These are phyloP conservation scores for Centella asiatica DNA, from an alignment of 129 eudicot genomes.

Conservation along the genomic window DNA sequence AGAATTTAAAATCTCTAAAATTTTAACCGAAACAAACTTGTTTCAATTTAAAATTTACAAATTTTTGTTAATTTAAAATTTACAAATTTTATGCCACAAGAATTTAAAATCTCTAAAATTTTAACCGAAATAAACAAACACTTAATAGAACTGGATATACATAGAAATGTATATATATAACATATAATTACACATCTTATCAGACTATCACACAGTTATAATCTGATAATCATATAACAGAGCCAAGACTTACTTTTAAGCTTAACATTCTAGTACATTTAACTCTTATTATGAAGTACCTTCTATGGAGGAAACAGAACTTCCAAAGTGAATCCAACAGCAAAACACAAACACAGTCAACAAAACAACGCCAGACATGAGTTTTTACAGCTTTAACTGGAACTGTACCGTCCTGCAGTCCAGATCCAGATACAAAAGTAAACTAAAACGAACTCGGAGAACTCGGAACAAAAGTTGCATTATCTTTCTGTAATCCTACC, in stretches of 20 bases:
- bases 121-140: too few relatives aligned
- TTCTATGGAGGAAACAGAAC: not conserved
- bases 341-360: not conserved
- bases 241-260: not conserved
- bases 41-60: too few relatives aligned
- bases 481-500: not conserved
- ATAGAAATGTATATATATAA: not conserved
- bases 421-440: conserved; percentile 6
- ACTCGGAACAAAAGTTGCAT: not conserved
- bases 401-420: conserved; percentile 3
- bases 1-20: too few relatives aligned
- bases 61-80: too few relatives aligned
- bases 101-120: too few relatives aligned
- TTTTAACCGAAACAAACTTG: too few relatives aligned
- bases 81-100: too few relatives aligned
- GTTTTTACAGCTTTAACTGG: not conserved
- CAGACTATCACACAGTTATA: not conserved
- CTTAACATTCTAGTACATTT: conserved; percentile 4
- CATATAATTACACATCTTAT: not conserved
- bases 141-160: too few relatives aligned
- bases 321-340: not conserved
- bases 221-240: not conserved
- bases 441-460: not conserved
- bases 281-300: not conserved
- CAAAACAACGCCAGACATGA: not conserved